Evolutionary conservation across 768 basidiomycete genomes (phyloP), one percentile per base, ranked within the genome.

Genomic region (Phylloporus sp.): DNA sequence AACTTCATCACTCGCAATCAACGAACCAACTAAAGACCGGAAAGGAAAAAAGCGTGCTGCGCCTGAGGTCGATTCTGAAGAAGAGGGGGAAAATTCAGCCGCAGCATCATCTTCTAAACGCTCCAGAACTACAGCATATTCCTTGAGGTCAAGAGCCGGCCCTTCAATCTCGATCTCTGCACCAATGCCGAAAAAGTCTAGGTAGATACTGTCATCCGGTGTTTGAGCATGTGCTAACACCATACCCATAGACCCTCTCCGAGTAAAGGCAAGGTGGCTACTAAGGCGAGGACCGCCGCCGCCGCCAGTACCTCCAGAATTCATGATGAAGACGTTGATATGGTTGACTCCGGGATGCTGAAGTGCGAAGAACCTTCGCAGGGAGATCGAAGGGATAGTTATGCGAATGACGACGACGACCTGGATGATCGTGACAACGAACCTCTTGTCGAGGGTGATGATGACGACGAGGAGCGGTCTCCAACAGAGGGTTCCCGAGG

Each of bases 41-140:
- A 95, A 95, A 72, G 94, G 92, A 52, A 97, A 97, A 83, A 95
- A 95, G 74, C 87, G 91, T 62, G 92, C 91, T 34, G 81, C 77
- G 28, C 85, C 86, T 43, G 88, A 91, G 72, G 70, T 74, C 29
- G 71, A 71, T 58, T 81, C 82, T 39, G 86, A 87, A 70, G 83
- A 86, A 67, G 87, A 90, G 68, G 72, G 76, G 23, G 64, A 64
- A 44, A 69, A 75, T 59, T 73, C 74, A 41, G 56, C 70, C 39
- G 60, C 73, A 53, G 63, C 72, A 45, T 73, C 80, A 26, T 76
- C 84, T 47, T 74, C 74, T 50, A 88, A 90, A 71, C 87, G 83
- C 59, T 74, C 75, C 44, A 80, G 76, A 72, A 82, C 77, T 41
- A 71, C 76, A 47, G 73, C 79, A 54, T 88, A 88, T 69, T 82